Base-by-base conservation (phyloP, 2,329 filamentous ascomycete species). In the Talaromyces amestolkiae region DNA sequence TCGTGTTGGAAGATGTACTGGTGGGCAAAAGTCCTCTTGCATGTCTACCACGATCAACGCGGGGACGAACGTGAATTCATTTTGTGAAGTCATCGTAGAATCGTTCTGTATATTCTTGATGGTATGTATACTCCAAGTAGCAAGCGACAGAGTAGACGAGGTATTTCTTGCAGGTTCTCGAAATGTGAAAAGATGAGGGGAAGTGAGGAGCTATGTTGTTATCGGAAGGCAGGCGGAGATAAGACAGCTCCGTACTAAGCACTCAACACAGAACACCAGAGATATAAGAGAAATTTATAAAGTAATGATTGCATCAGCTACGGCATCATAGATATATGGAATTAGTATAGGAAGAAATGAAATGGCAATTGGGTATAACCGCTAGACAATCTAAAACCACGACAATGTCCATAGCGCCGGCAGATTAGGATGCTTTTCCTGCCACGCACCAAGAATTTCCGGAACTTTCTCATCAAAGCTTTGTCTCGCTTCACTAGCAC, bases 21-120 rank as follows among this genome's bases (percentile, higher is more conserved):
- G 93, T 66, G 91, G 91, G 77, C 92, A 96, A 77, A 97, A 98
- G 81, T 98, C 94, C 77, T 97, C 90, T 79, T 98, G 95, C 74
- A 96, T 84, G 78, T 97, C 93, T 62, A 97, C 89, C 11, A 97
- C 85, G 58, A 97, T 78, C 43, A 90, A 77, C n/a, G 87, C 87
- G 53, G 87, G 83, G 47, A 75, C 78, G 72, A 82, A 83, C 19
- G 54, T 13, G 35, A 58, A 7, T 31, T 64, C 41, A 37, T 62
- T 45, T 13, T 54, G 43, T 39, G 37, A 41, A 39, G 35, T 27
- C 64, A 65, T 65, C 2, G 19, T 58, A 19, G 41, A 9, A 22
- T 17, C 1, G 15, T 11, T 10, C 11, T 15, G 6, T 59, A 19
- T 8, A 19, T 1, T 0, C 4, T 27, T 24, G 13, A 41, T 31